Evolutionary conservation across 176 grass and related monocot species (phyloP), one percentile per base, ranked within the genome.

Genomic region (Juncus effusus): DNA sequence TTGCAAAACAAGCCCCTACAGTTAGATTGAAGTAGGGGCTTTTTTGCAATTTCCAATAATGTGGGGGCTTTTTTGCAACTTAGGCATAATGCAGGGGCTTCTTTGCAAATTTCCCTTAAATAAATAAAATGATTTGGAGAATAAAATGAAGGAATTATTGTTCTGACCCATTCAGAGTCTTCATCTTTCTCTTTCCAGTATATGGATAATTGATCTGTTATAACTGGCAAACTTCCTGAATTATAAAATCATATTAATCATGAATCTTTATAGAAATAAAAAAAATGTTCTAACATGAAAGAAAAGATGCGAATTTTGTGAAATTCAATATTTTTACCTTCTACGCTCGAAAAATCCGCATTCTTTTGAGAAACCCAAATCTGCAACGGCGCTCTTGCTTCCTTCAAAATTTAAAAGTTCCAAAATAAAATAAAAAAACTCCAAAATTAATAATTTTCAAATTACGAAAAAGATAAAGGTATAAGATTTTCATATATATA

Each of bases 161-260:
- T 78, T 50, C 88, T 73, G 67, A 99, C 94, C 94, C 94, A 99
- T 86, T 89, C 88, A 61, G 83, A 86, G 77, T 99, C 94, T 78
- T 91, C 85, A 71, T 99, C 80, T 73, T 99, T 99, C 63, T 89
- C 94, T 78, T 73, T 99, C 85, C 88, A 93, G 77, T 82, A 93
- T 74, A 99, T 89, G 64, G 54, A 49, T 56, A 80, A 76, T n/a
- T 89, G 94, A 64, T 92, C 78, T 80, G 75, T 56, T 54, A 83
- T 44, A 64, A 73, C 35, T 52, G 69, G 76, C 49, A 78, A 82
- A n/a, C 5, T 80, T 28, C 78, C 94, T 89, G 76, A 47, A 71
- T 80, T 40, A 65, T 16, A 39, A 47, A 37, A 77, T 3, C 62
- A 75, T 13, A 75, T 64, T 41, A 6, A 51, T 35, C 0, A 63